Evolutionary conservation across 768 basidiomycete species (phyloP).

Genomic region (Rhizopogon vulgaris): DNA sequence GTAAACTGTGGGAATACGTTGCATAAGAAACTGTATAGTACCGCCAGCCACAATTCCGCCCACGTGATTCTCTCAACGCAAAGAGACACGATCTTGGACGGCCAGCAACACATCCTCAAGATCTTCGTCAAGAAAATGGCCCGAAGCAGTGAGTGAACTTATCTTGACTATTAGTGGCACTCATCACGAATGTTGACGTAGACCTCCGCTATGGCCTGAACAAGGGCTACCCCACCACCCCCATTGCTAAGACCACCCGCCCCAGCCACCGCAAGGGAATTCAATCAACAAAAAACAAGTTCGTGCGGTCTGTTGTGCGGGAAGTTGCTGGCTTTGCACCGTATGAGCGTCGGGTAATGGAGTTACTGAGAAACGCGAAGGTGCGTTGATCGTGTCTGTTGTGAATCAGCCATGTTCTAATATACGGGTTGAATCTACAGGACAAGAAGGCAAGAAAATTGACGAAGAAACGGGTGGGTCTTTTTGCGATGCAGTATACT

Average conservation of each 20-base stretch:
- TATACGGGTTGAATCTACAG: slow-evolving; percentile 31
- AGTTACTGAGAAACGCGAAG: slow-evolving; percentile 96
- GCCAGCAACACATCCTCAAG: slow-evolving; percentile 36
- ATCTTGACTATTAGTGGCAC: neutral
- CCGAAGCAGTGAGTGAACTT: slow-evolving; percentile 58
- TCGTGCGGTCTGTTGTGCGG: slow-evolving; percentile 88
- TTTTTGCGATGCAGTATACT: neutral
- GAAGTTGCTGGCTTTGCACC: slow-evolving; percentile 98
- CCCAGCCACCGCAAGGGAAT: slow-evolving; percentile 93
- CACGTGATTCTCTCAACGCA: slow-evolving; percentile 25
- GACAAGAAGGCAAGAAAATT: slow-evolving; percentile 99
- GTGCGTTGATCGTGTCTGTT: slow-evolving; percentile 36
- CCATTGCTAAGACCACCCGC: slow-evolving; percentile 65
- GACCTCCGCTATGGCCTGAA: slow-evolving; percentile 83
- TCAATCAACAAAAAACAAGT: slow-evolving; percentile 83
- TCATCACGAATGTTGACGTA: slow-evolving; percentile 26
- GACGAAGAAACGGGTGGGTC: slow-evolving; percentile 97
- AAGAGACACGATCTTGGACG: slow-evolving; percentile 16
- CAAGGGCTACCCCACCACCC: slow-evolving; percentile 84
- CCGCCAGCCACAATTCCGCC: slow-evolving; percentile 42
- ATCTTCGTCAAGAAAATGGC: slow-evolving; percentile 58
- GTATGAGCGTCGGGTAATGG: slow-evolving; percentile 97
- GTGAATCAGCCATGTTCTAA: neutral
- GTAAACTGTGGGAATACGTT: slow-evolving; percentile 15
- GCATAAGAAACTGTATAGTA: slow-evolving; percentile 49